Evolutionary conservation across 495 filamentous ascomycete species (phyloP), one percentile per base, ranked within the genome.

Genomic region (Clavariopsis aquatica): DNA sequence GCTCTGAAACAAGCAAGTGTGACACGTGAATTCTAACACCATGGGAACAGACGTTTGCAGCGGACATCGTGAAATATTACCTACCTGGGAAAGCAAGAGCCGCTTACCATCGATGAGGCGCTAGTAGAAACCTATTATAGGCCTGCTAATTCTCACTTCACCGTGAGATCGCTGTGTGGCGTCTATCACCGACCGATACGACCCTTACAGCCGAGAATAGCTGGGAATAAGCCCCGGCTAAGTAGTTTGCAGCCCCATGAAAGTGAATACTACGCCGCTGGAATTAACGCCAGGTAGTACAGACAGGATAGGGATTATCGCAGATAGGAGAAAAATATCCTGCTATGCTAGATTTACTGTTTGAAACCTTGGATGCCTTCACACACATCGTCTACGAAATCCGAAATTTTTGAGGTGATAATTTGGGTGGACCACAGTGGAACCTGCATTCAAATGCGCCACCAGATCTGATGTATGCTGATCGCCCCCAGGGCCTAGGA

Each of bases 131-230:
- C n/a, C 13, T 43, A 43, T 43, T 43, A 3, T 17, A 7, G 38
- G 31, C 2, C 9, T 9, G 8, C 13, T 6, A 17, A 3, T 6
- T 43, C n/a, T 10, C 3, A 9, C 3, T 6, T 43, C 15, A 17
- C 38, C 13, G 38, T 43, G 38, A 43, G 38, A 43, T 43, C n/a
- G n/a, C n/a, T n/a, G n/a, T n/a, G 38, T 43, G 38, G 38, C 38
- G 38, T n/a, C 31, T 13, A 17, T 3, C 15, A 9, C 38, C 9
- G 38, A n/a, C 8, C 38, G 38, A 8, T 17, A 43, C 38, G 12
- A 34, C 31, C 31, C 31, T 34, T 5, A 34, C 6, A 34, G n/a
- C n/a, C 31, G 31, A 34, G 12, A 34, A 34, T 34, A 34, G 12
- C 31, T 43, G 38, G 4, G 13, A 43, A 43, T 43, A 43, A 43